phyloP scores from a whole-genome alignment of 2,329 filamentous ascomycete species.

The Pseudocercospora musae region DNA sequence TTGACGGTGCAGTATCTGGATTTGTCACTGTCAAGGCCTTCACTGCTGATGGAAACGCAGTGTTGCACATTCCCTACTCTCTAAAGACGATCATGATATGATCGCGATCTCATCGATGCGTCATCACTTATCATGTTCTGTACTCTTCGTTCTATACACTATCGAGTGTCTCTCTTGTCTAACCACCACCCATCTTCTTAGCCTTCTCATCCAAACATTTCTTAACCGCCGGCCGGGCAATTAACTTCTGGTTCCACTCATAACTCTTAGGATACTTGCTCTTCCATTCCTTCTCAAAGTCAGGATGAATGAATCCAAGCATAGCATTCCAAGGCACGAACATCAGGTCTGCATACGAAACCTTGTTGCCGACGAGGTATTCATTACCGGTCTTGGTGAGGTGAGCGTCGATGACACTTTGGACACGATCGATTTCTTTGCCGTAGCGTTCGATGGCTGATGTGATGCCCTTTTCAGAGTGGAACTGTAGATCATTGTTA shows the following conservation, averaged over 20 bases:
- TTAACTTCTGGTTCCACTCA: slow-evolving; percentile 30
- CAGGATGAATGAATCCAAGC: slow-evolving; percentile 20
- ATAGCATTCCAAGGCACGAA: slow-evolving; percentile 39
- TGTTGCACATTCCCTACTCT: too few relatives aligned
- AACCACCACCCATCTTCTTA: background rate
- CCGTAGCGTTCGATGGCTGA: slow-evolving; percentile 46
- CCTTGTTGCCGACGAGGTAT: slow-evolving; percentile 45
- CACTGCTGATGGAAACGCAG: background rate
- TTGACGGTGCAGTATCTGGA: too few relatives aligned
- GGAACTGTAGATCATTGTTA: slow-evolving; percentile 5
- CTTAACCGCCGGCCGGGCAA: slow-evolving; percentile 28
- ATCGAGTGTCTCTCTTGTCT: too few relatives aligned
- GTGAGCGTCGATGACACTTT: slow-evolving; percentile 43
- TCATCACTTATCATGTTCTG: background rate
- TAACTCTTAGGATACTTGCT: slow-evolving; percentile 28
- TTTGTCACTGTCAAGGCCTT: too few relatives aligned
- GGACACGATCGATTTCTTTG: slow-evolving; percentile 45
- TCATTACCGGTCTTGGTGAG: slow-evolving; percentile 34
- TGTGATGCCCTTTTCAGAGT: slow-evolving; percentile 26
- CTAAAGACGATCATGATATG: background rate
- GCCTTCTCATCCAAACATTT: slow-evolving; percentile 19
- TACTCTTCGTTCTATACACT: background rate
- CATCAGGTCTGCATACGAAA: slow-evolving; percentile 41
- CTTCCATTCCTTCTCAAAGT: slow-evolving; percentile 25
- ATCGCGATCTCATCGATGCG: too few relatives aligned